Percentiles rank a stretch among this genome's conserved stretches.
phyloP scores from a whole-genome alignment of 306 rosid genomes.

The Citrullus colocynthis region DNA sequence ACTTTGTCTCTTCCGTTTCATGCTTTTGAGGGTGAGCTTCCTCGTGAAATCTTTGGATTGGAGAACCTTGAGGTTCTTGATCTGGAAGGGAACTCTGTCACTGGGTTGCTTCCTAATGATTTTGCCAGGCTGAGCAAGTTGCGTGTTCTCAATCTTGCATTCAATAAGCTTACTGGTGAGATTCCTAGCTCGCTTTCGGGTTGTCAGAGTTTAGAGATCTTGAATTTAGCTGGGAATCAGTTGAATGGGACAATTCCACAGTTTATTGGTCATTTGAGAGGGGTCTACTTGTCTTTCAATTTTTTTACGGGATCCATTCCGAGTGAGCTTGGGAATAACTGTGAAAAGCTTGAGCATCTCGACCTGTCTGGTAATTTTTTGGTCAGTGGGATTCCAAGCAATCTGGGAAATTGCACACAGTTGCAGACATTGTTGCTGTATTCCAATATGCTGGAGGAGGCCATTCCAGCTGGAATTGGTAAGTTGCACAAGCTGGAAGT shows the following conservation, averaged over 20 bases:
- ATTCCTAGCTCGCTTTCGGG: conserved; percentile 37
- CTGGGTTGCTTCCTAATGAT: conserved; percentile 34
- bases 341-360: conserved; percentile 71
- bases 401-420: conserved; percentile 59
- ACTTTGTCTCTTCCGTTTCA: conserved; percentile 61
- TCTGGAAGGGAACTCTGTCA: conserved; percentile 59
- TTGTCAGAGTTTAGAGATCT: conserved; percentile 34
- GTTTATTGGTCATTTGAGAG: conserved; percentile 48
- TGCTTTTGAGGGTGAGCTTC: conserved; percentile 49
- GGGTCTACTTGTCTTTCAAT: conserved; percentile 53
- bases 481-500: conserved; percentile 44
- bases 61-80: conserved; percentile 68
- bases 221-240: conserved; percentile 59
- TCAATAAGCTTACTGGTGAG: conserved; percentile 50
- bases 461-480: conserved; percentile 55
- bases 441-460: conserved; percentile 58
- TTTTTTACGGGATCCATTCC: conserved; percentile 45
- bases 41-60: conserved; percentile 50
- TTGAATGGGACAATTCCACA: conserved; percentile 63
- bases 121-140: conserved; percentile 27
- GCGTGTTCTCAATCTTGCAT: conserved; percentile 63
- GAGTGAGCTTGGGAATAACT: conserved; percentile 46
- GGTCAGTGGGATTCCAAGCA: conserved; percentile 34
- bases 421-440: conserved; percentile 52
- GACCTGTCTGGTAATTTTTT: conserved; percentile 72